phyloP scores from a whole-genome alignment of 208 protist species.

The Trypanosoma rangeli region DNA sequence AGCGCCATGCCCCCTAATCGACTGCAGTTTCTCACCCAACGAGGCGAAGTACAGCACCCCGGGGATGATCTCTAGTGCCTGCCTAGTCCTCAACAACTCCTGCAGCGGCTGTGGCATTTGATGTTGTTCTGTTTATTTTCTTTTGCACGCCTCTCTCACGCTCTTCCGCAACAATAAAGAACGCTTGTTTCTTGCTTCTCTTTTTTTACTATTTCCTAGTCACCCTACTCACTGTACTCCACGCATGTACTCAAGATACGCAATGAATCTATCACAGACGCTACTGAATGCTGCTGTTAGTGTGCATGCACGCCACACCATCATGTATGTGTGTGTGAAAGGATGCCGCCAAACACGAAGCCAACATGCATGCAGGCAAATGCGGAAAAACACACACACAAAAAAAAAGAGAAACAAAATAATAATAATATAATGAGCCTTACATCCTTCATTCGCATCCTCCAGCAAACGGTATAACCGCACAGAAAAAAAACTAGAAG shows the following conservation, averaged over 20 bases:
- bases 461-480: too few relatives aligned
- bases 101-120: conserved; percentile 24
- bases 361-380: conserved; percentile 11
- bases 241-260: too few relatives aligned
- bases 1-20: not conserved
- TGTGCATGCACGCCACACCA: too few relatives aligned
- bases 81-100: conserved; percentile 37
- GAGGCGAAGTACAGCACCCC: conserved; percentile 67
- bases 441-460: not conserved
- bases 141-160: not conserved
- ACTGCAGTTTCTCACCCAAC: conserved; percentile 36
- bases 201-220: not conserved
- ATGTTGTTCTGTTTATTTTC: conserved; percentile 1
- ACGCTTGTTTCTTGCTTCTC: not conserved
- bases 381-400: conserved; percentile 20
- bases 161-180: too few relatives aligned
- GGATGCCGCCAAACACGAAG: too few relatives aligned
- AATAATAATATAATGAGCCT: too few relatives aligned
- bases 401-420: conserved; percentile 26
- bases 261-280: too few relatives aligned
- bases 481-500: too few relatives aligned
- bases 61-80: conserved; percentile 52
- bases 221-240: too few relatives aligned
- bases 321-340: too few relatives aligned
- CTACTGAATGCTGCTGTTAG: too few relatives aligned